Evolutionary conservation across 495 filamentous ascomycete species (phyloP), one percentile per base, ranked within the genome.

Genomic region (Talaromyces wortmannii): DNA sequence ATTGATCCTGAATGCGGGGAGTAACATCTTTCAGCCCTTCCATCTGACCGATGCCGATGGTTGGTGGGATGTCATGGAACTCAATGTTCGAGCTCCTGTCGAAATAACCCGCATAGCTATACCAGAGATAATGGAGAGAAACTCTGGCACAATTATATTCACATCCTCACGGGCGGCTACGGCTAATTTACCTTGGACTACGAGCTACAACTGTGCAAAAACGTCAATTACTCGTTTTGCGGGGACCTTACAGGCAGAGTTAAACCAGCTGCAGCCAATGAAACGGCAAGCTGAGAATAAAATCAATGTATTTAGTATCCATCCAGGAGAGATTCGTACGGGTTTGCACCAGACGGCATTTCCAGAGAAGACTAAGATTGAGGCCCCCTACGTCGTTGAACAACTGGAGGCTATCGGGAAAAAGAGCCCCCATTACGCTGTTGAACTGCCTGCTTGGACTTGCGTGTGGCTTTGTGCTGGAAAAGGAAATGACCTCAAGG

Each of bases 381-480:
- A 49, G 31, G 47, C 47, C 2, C 47, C 47, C 7, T 49, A 49
- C 31, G 47, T 49, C 18, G 31, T 49, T 31, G 47, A 49, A 13
- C 47, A 49, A 30, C 29, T 49, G 47, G 47, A 49, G 29, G 18
- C 47, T 7, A 7, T 49, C 31, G 47, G 47, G 18, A 49, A 49
- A 13, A 49, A 49, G 47, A 49, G 47, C 18, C 47, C 17, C 7
- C 47, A 49, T 49, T 49, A 30, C 30, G 18, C 11, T 13, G 18
- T 5, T 2, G 47, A 30, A 30, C 31, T 49, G 47, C 47, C 47
- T 7, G 47, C 47, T 31, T 49, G 47, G 47, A 49, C 47, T 29
- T 49, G 47, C 31, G 47, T 49, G 29, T 49, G 47, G 47, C 47
- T 49, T 49, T 49, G 47, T 49, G 47, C 47, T 7, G 47, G 47